Evolutionary conservation across 2,329 filamentous ascomycete species (phyloP).

Genomic region (Ceratocystis cubensis): DNA sequence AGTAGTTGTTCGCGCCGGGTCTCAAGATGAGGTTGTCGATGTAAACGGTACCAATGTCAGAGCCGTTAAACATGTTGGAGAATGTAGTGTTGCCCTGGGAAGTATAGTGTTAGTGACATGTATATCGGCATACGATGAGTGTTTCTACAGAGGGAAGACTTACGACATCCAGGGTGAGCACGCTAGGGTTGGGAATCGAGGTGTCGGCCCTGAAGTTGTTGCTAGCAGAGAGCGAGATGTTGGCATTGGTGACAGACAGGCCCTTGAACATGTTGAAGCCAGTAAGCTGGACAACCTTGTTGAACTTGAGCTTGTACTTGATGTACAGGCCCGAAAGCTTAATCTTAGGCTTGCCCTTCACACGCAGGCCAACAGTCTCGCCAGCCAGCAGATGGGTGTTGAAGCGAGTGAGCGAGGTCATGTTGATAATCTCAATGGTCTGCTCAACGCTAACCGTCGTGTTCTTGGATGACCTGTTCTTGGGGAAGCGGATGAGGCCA

Average conservation of each 20-base stretch:
- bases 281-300: conserved; percentile 43
- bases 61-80: conserved; percentile 41
- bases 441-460: conserved; percentile 43
- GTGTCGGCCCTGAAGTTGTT: conserved; percentile 48
- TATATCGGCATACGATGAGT: not conserved
- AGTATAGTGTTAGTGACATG: conserved; percentile 5
- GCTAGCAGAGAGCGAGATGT: conserved; percentile 31
- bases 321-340: conserved; percentile 38
- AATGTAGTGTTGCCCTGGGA: conserved; percentile 51
- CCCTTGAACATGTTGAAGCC: conserved; percentile 37
- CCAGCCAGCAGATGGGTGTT: conserved; percentile 42
- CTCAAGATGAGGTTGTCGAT: conserved; percentile 46
- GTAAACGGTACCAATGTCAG: conserved; percentile 41
- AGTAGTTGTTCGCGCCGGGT: conserved; percentile 46
- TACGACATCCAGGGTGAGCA: conserved; percentile 52
- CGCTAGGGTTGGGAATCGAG: conserved; percentile 51
- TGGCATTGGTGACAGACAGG: conserved; percentile 39
- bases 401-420: conserved; percentile 41
- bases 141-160: conserved; percentile 25
- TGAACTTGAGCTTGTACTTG: conserved; percentile 41
- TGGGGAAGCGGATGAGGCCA: conserved; percentile 39
- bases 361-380: conserved; percentile 37
- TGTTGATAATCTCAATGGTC: conserved; percentile 35
- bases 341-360: conserved; percentile 41
- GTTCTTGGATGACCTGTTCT: conserved; percentile 36